These are phyloP conservation scores for Sarcomyxa edulis DNA, from an alignment of 768 basidiomycete genomes.

Conservation along the genomic window DNA sequence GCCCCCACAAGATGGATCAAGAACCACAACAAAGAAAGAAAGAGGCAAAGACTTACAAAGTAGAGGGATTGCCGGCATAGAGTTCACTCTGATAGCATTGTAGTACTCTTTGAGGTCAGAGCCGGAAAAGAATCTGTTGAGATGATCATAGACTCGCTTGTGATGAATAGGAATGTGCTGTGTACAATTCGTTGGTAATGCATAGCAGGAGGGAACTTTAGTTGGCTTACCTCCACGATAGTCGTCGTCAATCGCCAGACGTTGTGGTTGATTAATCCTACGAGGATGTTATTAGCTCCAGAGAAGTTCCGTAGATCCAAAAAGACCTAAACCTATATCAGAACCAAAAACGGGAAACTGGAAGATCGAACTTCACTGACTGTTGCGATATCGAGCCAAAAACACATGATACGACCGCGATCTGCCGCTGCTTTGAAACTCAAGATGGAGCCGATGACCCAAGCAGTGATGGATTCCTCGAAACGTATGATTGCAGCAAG, in stretches of 20 bases:
- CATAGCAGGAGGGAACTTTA: background rate
- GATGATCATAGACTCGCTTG: constrained; percentile 19
- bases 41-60: constrained; percentile 17
- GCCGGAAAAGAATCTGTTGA: constrained; percentile 24
- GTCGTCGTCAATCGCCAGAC: constrained; percentile 31
- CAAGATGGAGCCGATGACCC: constrained; percentile 31
- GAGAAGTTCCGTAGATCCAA: constrained; percentile 41
- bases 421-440: constrained; percentile 9
- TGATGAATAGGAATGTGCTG: constrained; percentile 20
- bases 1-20: background rate
- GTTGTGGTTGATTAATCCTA: constrained; percentile 34
- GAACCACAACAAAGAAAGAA: background rate
- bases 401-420: constrained; percentile 26
- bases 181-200: constrained; percentile 7
- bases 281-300: constrained; percentile 32
- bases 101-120: constrained; percentile 21
- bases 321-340: constrained; percentile 30
- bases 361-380: constrained; percentile 20
- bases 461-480: constrained; percentile 31
- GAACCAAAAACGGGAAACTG: background rate
- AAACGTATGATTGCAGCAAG: constrained; percentile 26
- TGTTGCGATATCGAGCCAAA: constrained; percentile 41
- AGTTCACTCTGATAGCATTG: constrained; percentile 15
- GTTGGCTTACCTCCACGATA: constrained; percentile 24
- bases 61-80: constrained; percentile 26